Conservation (phyloP, 2,329 filamentous ascomycete genomes). For the Neofusicoccum laricinum region DNA sequence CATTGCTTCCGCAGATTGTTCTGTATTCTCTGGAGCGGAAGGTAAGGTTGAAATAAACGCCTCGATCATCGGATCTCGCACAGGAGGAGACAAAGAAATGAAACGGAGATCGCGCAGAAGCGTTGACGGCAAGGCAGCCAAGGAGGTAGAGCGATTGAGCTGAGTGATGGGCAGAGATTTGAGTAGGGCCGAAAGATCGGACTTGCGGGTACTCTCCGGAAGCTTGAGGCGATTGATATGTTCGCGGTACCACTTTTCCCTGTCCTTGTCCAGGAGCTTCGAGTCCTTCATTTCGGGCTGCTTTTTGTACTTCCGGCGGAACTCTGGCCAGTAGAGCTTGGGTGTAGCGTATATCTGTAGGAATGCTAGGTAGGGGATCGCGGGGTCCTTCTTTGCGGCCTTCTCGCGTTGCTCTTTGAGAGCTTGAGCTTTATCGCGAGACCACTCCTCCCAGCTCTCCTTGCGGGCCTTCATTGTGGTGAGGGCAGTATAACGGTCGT, state of each 20-base stretch:
- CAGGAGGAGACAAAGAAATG: slow-evolving; percentile 60
- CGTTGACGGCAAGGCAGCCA: slow-evolving; percentile 58
- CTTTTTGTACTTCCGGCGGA: slow-evolving; percentile 84
- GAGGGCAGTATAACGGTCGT: slow-evolving; percentile 81
- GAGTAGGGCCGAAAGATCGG: slow-evolving; percentile 66
- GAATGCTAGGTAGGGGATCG: slow-evolving; percentile 77
- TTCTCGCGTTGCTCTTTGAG: slow-evolving; percentile 70
- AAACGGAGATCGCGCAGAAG: slow-evolving; percentile 67
- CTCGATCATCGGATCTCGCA: slow-evolving; percentile 64
- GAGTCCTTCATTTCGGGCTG: slow-evolving; percentile 76
- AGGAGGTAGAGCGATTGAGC: slow-evolving; percentile 59
- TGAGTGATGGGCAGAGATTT: slow-evolving; percentile 56
- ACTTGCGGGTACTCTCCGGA: slow-evolving; percentile 63
- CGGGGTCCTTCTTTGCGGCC: slow-evolving; percentile 78
- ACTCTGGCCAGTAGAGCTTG: slow-evolving; percentile 97
- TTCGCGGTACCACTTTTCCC: slow-evolving; percentile 77
- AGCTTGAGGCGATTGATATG: slow-evolving; percentile 65
- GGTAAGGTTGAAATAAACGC: slow-evolving; percentile 64
- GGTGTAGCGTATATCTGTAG: slow-evolving; percentile 78
- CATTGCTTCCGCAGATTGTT: slow-evolving; percentile 48
- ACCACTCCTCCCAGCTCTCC: slow-evolving; percentile 84
- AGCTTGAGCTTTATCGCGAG: slow-evolving; percentile 68
- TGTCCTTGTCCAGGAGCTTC: slow-evolving; percentile 60
- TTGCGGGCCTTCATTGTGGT: slow-evolving; percentile 76
- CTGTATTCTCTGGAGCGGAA: slow-evolving; percentile 51